A percentile compares a stretch with the other conserved stretches of the same genome.
phyloP scores from a whole-genome alignment of 2,329 filamentous ascomycete genomes.

The Alternaria angustiovoidea region DNA sequence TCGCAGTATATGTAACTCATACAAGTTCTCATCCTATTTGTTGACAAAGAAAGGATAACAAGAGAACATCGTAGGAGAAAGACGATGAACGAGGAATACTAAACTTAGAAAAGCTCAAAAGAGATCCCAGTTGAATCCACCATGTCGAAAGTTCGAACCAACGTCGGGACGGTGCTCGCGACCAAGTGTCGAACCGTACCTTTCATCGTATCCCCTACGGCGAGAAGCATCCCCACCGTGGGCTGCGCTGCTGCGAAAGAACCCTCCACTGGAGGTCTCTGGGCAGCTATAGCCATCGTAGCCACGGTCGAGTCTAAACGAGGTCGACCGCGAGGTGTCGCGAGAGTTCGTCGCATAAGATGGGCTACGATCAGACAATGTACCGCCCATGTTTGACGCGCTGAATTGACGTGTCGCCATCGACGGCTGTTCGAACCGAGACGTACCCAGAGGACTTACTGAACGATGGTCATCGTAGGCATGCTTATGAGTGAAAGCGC shows the following conservation, averaged over 20 bases:
- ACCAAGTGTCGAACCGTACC: neutral
- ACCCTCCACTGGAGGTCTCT: neutral
- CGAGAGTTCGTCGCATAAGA: neutral
- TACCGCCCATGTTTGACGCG: neutral
- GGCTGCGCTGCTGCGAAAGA: neutral
- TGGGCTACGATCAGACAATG: neutral
- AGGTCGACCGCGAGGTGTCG: neutral
- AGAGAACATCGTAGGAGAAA: neutral
- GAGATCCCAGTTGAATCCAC: neutral
- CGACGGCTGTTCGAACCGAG: neutral
- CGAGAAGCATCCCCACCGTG: neutral
- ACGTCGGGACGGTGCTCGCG: neutral
- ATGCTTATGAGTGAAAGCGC: neutral
- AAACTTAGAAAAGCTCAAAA: neutral
- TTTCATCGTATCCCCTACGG: neutral
- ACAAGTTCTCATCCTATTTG: neutral
- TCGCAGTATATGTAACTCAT: neutral
- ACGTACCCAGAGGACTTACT: neutral
- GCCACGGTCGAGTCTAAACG: neutral
- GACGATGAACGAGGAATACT: neutral
- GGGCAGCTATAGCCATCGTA: neutral
- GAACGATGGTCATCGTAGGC: neutral
- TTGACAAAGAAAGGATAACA: neutral
- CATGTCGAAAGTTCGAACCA: neutral
- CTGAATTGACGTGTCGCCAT: neutral